These are phyloP conservation scores for Austropuccinia psidii DNA, from an alignment of 1,284 basidiomycete species.

Conservation along the genomic window DNA sequence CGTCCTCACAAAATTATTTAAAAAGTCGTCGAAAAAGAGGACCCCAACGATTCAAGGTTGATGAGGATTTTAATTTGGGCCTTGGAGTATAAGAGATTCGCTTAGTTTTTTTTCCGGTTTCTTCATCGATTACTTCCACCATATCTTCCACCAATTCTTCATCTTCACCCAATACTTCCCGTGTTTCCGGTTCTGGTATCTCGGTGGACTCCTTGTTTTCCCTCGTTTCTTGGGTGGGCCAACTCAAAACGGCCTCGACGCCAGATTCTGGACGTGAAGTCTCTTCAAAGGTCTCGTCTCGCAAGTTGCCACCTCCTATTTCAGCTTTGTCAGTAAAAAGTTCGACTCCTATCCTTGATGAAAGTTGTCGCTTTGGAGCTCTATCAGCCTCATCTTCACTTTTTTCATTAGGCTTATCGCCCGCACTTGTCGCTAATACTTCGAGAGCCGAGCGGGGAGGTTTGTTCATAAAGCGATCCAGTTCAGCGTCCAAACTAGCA, in stretches of 20 bases:
- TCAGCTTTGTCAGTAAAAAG: constrained; percentile 5
- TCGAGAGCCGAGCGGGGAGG: neutral
- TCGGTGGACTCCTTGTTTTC: neutral
- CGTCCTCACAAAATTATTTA: too few relatives aligned
- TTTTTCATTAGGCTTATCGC: neutral
- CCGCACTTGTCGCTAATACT: neutral
- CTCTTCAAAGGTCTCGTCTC: neutral
- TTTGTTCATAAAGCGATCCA: constrained; percentile 16
- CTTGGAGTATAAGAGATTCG: neutral
- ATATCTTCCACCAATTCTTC: neutral
- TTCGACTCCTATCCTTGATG: neutral
- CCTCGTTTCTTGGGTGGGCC: neutral
- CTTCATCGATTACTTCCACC: neutral
- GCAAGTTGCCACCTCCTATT: constrained; percentile 23
- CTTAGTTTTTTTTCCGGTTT: neutral
- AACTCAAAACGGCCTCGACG: neutral
- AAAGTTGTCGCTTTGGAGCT: neutral
- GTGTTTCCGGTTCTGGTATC: neutral
- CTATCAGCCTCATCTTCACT: neutral
- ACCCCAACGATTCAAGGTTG: constrained; percentile 20
- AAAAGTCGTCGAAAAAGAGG: constrained; percentile 17
- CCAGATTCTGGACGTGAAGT: neutral
- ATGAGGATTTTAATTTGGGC: too few relatives aligned
- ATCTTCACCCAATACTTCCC: neutral
- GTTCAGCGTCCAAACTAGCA: constrained; percentile 14